Conservation (phyloP, 2,329 filamentous ascomycete species). For the Diaporthe sp. region DNA sequence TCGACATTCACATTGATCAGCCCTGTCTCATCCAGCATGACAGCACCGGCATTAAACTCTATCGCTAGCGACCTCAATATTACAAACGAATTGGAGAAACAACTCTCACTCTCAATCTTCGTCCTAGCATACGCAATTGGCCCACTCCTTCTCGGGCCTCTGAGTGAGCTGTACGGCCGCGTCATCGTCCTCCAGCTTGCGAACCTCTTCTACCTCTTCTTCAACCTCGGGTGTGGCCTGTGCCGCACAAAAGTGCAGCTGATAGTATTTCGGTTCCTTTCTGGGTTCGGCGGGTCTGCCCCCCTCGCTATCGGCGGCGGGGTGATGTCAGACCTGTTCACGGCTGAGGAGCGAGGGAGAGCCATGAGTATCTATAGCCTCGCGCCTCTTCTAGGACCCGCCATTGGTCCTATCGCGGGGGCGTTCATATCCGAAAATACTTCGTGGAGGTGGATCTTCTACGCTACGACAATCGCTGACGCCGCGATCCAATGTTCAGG, state of each 20-base stretch:
- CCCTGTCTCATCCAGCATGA: conserved; percentile 63
- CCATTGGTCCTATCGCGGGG: conserved; percentile 74
- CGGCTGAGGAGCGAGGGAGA: conserved; percentile 71
- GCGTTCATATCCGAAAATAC: conserved; percentile 74
- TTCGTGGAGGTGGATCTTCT: conserved; percentile 82
- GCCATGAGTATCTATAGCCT: conserved; percentile 74
- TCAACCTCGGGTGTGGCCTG: conserved; percentile 67
- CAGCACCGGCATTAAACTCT: conserved; percentile 47
- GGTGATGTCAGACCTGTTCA: conserved; percentile 62
- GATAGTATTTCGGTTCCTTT: conserved; percentile 69
- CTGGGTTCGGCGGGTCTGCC: conserved; percentile 70
- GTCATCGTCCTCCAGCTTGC: conserved; percentile 65
- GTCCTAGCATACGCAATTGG: conserved; percentile 55
- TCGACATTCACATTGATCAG: conserved; percentile 65
- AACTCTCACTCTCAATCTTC: conserved; percentile 65
- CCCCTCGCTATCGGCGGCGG: conserved; percentile 62
- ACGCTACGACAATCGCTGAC: conserved; percentile 72
- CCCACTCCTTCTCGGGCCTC: conserved; percentile 63
- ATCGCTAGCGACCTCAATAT: conserved; percentile 58
- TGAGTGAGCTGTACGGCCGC: conserved; percentile 69
- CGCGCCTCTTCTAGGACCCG: conserved; percentile 74
- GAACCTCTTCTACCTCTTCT: conserved; percentile 67
- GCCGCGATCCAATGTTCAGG: conserved; percentile 70
- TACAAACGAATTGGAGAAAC: conserved; percentile 51
- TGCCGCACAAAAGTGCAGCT: conserved; percentile 64